A percentile compares a stretch with the other conserved stretches of the same genome.
Evolutionary conservation across 345 rosid species (phyloP).

Genomic region (Eucalyptus marginata): DNA sequence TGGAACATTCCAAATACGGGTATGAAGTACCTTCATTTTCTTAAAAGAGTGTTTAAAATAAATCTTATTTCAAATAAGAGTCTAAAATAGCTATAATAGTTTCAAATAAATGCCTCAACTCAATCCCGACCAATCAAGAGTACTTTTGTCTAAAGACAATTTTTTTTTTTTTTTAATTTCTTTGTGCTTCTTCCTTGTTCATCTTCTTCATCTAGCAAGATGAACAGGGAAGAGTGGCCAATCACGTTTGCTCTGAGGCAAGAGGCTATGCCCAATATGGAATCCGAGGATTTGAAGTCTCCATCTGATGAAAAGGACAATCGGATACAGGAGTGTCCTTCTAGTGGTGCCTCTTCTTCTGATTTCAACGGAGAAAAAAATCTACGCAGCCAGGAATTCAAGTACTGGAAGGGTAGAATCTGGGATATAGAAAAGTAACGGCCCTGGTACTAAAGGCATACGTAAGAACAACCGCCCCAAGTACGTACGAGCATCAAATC

Average conservation of each 20-base stretch:
- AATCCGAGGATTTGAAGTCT: constrained; percentile 47
- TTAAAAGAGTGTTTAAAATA: neutral
- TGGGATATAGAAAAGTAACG: too few relatives aligned
- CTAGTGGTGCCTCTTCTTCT: constrained; percentile 4
- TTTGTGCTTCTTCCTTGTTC: neutral
- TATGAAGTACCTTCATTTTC: neutral
- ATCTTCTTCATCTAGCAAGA: neutral
- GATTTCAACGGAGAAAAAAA: too few relatives aligned
- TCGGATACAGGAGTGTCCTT: constrained; percentile 33
- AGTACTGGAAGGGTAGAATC: too few relatives aligned
- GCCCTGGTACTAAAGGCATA: too few relatives aligned
- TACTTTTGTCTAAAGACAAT: neutral
- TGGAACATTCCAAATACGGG: too few relatives aligned
- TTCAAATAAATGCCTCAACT: too few relatives aligned
- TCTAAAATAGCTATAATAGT: neutral
- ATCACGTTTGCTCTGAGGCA: constrained; percentile 26
- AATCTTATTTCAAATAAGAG: neutral
- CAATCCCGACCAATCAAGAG: neutral
- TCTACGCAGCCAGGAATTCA: too few relatives aligned
- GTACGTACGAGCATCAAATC: neutral
- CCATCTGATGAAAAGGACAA: constrained; percentile 48
- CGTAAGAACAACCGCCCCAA: neutral
- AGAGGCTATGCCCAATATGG: constrained; percentile 26
- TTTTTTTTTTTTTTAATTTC: too few relatives aligned
- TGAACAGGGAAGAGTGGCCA: neutral